phyloP scores from a whole-genome alignment of 2,329 filamentous ascomycete genomes.

The Colletotrichum phormii region DNA sequence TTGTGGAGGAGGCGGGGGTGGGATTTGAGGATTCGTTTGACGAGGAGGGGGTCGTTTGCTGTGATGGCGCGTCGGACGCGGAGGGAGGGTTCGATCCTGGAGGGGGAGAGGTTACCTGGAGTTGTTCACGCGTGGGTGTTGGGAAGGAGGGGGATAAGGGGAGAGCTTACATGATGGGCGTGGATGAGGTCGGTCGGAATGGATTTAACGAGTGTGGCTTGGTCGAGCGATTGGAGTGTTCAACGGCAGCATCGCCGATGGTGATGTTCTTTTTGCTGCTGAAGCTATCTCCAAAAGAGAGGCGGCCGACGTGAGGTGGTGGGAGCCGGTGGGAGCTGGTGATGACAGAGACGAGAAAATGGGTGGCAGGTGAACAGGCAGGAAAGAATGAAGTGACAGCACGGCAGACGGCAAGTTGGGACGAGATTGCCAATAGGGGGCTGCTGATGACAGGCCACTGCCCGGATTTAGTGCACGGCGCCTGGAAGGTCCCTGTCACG shows the following conservation, averaged over 20 bases:
- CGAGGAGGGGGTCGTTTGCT: constrained; percentile 77
- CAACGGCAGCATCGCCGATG: background rate
- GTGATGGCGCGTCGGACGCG: constrained; percentile 86
- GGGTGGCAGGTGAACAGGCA: background rate
- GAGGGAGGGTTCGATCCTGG: constrained; percentile 80
- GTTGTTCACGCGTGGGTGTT: background rate
- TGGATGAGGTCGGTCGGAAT: background rate
- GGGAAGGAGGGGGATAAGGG: background rate
- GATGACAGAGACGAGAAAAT: background rate
- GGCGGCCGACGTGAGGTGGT: background rate
- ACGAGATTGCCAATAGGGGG: constrained; percentile 14
- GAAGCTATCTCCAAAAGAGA: background rate
- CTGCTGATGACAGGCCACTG: constrained; percentile 23
- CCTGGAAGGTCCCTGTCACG: constrained; percentile 21
- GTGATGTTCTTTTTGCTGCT: too few species aligned
- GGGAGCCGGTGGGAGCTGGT: background rate
- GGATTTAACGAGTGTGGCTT: background rate
- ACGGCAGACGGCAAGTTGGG: constrained; percentile 2
- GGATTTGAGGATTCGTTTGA: constrained; percentile 79
- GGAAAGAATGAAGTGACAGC: background rate
- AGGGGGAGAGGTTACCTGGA: constrained; percentile 2
- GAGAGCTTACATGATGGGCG: background rate
- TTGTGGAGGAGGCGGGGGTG: constrained; percentile 81
- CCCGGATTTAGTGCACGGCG: constrained; percentile 18
- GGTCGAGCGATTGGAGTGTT: background rate